phyloP scores from a whole-genome alignment of 2,329 filamentous ascomycete species.

The Orbilia brochopaga region DNA sequence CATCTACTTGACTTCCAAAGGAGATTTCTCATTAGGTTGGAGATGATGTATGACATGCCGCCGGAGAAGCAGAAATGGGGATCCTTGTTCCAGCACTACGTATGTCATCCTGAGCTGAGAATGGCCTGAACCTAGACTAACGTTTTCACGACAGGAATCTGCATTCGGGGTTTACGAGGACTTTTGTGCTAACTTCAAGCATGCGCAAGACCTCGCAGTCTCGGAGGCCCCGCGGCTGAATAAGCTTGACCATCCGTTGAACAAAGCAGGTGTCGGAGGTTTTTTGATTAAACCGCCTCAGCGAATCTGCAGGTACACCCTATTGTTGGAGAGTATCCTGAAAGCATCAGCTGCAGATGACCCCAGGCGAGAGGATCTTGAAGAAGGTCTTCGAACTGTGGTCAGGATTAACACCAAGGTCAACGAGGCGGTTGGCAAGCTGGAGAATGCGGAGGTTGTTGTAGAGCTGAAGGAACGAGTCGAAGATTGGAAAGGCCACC shows the following conservation, averaged over 20 bases:
- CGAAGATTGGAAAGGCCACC: conserved; percentile 96
- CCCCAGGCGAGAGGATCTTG: conserved; percentile 73
- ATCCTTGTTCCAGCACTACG: conserved; percentile 82
- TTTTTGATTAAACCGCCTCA: conserved; percentile 98
- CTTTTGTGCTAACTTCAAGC: conserved; percentile 79
- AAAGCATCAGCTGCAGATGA: conserved; percentile 81
- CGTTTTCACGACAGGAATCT: conserved; percentile 64
- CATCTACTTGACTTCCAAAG: conserved; percentile 93
- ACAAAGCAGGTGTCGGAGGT: conserved; percentile 60
- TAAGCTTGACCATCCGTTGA: conserved; percentile 53
- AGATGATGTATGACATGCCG: conserved; percentile 88
- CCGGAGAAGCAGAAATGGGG: conserved; percentile 86
- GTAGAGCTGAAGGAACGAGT: conserved; percentile 81
- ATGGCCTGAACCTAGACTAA: conserved; percentile 11
- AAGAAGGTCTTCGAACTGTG: conserved; percentile 77
- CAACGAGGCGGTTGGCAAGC: conserved; percentile 87
- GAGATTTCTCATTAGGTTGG: conserved; percentile 90
- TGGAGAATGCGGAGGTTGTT: conserved; percentile 81
- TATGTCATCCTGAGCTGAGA: conserved; percentile 43
- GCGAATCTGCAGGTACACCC: conserved; percentile 88
- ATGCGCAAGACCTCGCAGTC: conserved; percentile 54
- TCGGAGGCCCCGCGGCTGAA: conserved; percentile 52
- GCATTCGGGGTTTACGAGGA: conserved; percentile 90
- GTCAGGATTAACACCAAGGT: conserved; percentile 81
- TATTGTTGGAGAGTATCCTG: conserved; percentile 79